phyloP scores from a whole-genome alignment of 208 protist genomes.

The Trypanosoma mega region DNA sequence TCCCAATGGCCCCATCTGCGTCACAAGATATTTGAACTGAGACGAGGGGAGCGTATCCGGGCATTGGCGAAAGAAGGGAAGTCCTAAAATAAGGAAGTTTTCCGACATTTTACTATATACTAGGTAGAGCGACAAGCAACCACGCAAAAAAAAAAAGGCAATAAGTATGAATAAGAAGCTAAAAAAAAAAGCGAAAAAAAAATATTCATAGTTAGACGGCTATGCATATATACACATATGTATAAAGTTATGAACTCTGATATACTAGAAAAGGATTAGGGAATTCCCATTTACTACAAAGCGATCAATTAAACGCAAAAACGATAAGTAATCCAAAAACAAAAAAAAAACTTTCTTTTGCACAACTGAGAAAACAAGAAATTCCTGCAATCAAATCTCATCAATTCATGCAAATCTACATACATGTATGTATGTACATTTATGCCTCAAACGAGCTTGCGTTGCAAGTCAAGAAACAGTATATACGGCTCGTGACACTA shows the following conservation, averaged over 20 bases:
- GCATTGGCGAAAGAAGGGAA: slow-evolving; percentile 74
- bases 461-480: no score
- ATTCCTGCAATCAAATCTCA: no score
- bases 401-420: no score
- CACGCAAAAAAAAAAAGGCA: not conserved
- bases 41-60: slow-evolving; percentile 58
- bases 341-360: no score
- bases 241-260: not conserved
- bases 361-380: no score
- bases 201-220: slow-evolving; percentile 1
- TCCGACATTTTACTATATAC: slow-evolving; percentile 57
- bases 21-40: slow-evolving; percentile 71
- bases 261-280: not conserved
- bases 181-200: slow-evolving; percentile 14
- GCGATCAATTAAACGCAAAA: no score
- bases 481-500: no score
- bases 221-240: not conserved
- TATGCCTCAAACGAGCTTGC: no score
- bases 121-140: not conserved
- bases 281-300: no score
- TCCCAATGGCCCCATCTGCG: slow-evolving; percentile 63
- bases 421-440: no score
- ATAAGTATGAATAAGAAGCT: not conserved
- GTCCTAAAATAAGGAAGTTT: slow-evolving; percentile 74
- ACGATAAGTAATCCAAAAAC: no score